Conservation (phyloP, 1,284 basidiomycete species). For the Phellopilus nigrolimitatus region DNA sequence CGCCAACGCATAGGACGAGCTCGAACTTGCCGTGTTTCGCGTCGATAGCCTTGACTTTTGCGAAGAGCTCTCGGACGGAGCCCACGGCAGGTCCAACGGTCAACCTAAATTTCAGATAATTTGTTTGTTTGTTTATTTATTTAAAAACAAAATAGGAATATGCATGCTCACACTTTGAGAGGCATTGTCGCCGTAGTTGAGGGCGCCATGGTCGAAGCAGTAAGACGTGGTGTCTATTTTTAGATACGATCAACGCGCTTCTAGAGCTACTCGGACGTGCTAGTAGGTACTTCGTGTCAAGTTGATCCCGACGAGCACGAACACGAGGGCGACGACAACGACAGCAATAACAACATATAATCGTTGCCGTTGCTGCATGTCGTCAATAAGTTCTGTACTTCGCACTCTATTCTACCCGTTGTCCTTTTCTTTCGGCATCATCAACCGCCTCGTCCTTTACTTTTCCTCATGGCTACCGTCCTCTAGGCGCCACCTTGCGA, state of each 20-base stretch:
- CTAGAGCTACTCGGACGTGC: no score
- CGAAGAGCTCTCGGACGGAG: constrained; percentile 65
- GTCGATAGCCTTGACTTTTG: constrained; percentile 85
- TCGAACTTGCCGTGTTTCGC: constrained; percentile 94
- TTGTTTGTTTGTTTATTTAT: not conserved
- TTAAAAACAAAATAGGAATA: not conserved
- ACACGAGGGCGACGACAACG: not conserved
- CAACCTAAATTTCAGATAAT: constrained; percentile 46
- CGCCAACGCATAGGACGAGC: constrained; percentile 81
- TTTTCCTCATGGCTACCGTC: constrained; percentile 15
- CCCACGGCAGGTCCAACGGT: constrained; percentile 86
- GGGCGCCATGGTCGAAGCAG: constrained; percentile 3
- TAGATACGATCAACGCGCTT: not conserved
- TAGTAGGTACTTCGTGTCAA: no score
- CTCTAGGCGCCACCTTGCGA: constrained; percentile 18
- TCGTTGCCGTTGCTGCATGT: constrained; percentile 4
- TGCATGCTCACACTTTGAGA: constrained; percentile 17
- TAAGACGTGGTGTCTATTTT: no score
- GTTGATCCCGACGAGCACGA: no score
- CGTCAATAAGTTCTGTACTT: constrained; percentile 9
- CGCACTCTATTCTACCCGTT: constrained; percentile 16
- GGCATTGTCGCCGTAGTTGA: constrained; percentile 6
- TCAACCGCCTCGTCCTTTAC: constrained; percentile 16
- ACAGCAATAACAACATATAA: not conserved
- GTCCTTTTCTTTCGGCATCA: constrained; percentile 12